Percentiles rank a stretch among this genome's conserved stretches.
Conservation (phyloP, 176 grass and related monocot genomes). For the Saccharum spontaneum region DNA sequence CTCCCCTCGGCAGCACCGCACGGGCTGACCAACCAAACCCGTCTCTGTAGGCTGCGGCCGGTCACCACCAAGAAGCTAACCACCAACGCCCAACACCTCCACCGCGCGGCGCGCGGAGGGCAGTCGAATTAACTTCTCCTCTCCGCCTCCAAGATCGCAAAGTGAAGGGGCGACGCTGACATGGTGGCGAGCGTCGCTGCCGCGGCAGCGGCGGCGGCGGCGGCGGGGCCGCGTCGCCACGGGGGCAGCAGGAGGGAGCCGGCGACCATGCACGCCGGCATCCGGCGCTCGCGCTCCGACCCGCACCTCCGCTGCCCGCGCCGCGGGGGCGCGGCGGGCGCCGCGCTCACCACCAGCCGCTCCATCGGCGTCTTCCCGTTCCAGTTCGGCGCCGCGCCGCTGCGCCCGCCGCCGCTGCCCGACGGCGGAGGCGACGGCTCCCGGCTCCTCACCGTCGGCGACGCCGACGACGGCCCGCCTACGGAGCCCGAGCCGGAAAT, state of each 20-base stretch:
- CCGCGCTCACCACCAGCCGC: conserved; percentile 62
- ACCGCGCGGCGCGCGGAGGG: background rate
- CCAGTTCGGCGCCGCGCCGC: conserved; percentile 57
- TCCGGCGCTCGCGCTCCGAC: conserved; percentile 70
- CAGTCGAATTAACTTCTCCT: background rate
- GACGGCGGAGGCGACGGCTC: conserved; percentile 38
- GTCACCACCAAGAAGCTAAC: conserved; percentile 20
- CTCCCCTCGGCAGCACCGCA: background rate
- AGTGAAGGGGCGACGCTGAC: background rate
- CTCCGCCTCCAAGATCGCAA: background rate
- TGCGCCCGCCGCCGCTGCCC: conserved; percentile 42
- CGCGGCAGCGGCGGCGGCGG: background rate
- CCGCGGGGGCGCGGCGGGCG: conserved; percentile 32
- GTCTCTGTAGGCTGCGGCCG: background rate
- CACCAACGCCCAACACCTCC: conserved; percentile 21
- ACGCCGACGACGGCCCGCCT: conserved; percentile 24
- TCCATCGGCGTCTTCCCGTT: conserved; percentile 71
- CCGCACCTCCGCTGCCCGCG: conserved; percentile 63
- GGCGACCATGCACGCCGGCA: conserved; percentile 46
- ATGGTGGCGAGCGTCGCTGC: conserved; percentile 61
- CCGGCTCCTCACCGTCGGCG: conserved; percentile 53
- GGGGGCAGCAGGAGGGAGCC: conserved; percentile 33
- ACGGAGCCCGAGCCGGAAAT: conserved; percentile 27
- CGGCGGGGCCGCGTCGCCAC: background rate
- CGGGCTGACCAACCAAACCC: background rate